These are phyloP conservation scores for Mycena indigotica DNA, from an alignment of 768 basidiomycete species.

Conservation along the genomic window DNA sequence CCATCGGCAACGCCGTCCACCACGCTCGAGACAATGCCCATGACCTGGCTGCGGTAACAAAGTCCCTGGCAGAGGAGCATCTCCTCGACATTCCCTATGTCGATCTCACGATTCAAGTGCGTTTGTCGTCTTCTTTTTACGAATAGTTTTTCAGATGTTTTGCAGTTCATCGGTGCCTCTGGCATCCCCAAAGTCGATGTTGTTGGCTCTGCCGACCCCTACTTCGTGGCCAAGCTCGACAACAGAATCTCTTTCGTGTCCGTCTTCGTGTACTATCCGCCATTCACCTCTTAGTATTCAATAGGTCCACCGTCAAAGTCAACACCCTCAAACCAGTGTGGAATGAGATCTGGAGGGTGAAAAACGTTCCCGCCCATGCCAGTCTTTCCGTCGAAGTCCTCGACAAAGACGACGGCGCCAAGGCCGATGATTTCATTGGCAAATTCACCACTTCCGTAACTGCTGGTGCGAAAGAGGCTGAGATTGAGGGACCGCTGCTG, in stretches of 20 bases:
- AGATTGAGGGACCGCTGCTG: slow-evolving; percentile 57
- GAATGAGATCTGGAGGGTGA: slow-evolving; percentile 75
- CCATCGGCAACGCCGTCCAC: slow-evolving; percentile 26
- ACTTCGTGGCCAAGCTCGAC: slow-evolving; percentile 71
- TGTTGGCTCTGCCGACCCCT: slow-evolving; percentile 65
- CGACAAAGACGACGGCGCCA: slow-evolving; percentile 64
- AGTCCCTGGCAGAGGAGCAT: slow-evolving; percentile 34
- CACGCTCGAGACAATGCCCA: slow-evolving; percentile 34
- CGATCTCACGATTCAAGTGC: slow-evolving; percentile 60
- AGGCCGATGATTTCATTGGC: slow-evolving; percentile 67
- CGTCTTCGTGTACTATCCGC: slow-evolving; percentile 51
- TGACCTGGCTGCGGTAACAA: slow-evolving; percentile 35
- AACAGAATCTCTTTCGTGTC: slow-evolving; percentile 64
- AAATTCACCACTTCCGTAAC: slow-evolving; percentile 55
- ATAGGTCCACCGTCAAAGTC: slow-evolving; percentile 65
- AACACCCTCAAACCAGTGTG: slow-evolving; percentile 66
- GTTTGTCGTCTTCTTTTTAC: neutral
- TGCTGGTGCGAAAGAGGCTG: slow-evolving; percentile 64
- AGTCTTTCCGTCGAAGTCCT: slow-evolving; percentile 60
- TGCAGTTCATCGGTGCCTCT: slow-evolving; percentile 70
- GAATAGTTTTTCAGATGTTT: slow-evolving; percentile 6
- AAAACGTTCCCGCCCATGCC: slow-evolving; percentile 71
- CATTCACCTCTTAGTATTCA: neutral
- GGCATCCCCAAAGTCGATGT: slow-evolving; percentile 73
- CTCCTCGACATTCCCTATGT: slow-evolving; percentile 49